Conservation (phyloP, 2,329 filamentous ascomycete species). For the Ophiosphaerella narmari region DNA sequence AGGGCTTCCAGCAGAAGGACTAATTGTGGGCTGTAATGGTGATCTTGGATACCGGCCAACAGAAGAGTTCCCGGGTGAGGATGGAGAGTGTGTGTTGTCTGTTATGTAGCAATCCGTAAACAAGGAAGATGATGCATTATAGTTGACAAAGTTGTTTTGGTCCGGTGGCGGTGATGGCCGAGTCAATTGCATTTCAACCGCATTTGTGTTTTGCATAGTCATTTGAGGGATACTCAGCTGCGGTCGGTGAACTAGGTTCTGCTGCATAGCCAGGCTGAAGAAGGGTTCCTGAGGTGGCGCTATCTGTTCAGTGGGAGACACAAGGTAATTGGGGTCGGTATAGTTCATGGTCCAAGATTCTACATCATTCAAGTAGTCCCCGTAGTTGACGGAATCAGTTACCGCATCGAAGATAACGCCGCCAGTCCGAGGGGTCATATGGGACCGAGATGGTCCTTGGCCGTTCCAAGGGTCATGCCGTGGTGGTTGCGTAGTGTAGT, state of each 20-base stretch:
- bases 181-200: constrained; percentile 28
- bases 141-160: constrained; percentile 34
- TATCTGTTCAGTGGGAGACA: constrained; percentile 35
- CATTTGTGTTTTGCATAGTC: constrained; percentile 19
- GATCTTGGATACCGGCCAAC: constrained; percentile 20
- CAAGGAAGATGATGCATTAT: constrained; percentile 26
- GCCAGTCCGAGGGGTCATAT: constrained; percentile 32
- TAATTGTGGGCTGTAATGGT: constrained; percentile 26
- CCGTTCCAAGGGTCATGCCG: constrained; percentile 41
- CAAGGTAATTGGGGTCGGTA: constrained; percentile 31
- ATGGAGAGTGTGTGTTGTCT: constrained; percentile 16
- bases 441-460: constrained; percentile 33
- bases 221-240: constrained; percentile 15
- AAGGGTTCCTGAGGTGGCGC: constrained; percentile 27
- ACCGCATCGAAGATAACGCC: constrained; percentile 36
- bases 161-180: constrained; percentile 31
- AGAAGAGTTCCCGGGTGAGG: constrained; percentile 30
- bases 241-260: constrained; percentile 17
- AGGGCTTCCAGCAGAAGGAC: constrained; percentile 37
- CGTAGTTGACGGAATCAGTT: constrained; percentile 32
- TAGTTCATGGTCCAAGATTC: constrained; percentile 32
- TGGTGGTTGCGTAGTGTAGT: constrained; percentile 29
- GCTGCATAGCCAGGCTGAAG: constrained; percentile 18
- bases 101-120: constrained; percentile 34
- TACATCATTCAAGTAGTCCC: constrained; percentile 23